Evolutionary conservation across 352 stramenopile species (phyloP), one percentile per base, ranked within the genome.

Genomic region (Globisporangium carolinianum): DNA sequence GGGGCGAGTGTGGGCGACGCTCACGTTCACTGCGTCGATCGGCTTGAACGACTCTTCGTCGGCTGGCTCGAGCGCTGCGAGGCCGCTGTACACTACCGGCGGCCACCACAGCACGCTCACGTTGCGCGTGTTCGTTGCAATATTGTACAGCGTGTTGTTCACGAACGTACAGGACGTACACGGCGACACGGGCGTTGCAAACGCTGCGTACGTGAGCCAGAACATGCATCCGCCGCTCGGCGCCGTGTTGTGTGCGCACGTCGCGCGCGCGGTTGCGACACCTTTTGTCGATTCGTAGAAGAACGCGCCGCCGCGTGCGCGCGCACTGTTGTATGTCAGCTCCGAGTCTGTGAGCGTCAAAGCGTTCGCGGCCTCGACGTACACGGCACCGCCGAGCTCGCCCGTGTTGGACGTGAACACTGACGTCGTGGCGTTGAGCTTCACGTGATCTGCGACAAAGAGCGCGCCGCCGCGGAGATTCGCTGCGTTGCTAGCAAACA

Each of bases 81-180:
- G 53, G 0, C 75, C 75, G 53, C 68, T 83, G 1, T 66, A 77
- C 11, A 82, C 65, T 10, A 68, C 76, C 0, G 49, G 37, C 8
- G 79, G 79, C 79, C 79, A 89, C 79, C 79, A 89, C 53, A 80
- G 60, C 5, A 81, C 63, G 7, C 71, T 57, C 5, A 87, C 75
- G 11, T 74, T 61, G 7, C 75, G 62, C 1, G 79, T 83, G 58
- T 89, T 89, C 5, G 79, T 89, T 41, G 79, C 69, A 12, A 74
- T 66, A 35, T 85, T 59, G 51, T 89, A 89, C 1, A 79, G 42
- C 17, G 61, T 46, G 57, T 89, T 89, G 37, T 69, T 67, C 24
- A 53, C 32, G 61, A 87, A 73, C 0, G 11, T 51, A 32, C 76
- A 87, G 8, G 56, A 45, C 0, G 15, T 57, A 32, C 76, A 89